Evolutionary conservation across 208 protist species (phyloP).

Genomic region (Leishmania mexicana): DNA sequence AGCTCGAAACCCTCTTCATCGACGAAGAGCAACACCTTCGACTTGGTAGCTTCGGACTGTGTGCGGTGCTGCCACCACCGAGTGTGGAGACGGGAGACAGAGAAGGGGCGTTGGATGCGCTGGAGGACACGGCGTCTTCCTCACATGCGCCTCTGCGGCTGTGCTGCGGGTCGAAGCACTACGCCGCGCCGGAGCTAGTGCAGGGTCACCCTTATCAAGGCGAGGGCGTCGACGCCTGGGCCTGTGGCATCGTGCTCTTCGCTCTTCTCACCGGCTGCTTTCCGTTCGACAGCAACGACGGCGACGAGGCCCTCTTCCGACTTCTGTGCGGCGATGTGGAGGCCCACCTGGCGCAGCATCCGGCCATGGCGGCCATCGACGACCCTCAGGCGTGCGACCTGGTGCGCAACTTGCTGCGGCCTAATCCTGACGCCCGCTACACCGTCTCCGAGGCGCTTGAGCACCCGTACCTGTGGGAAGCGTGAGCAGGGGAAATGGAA

Average conservation of each 20-base stretch:
- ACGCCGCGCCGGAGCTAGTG: constrained; percentile 94
- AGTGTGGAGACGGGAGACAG: neutral
- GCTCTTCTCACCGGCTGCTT: constrained; percentile 90
- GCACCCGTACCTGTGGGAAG: constrained; percentile 58
- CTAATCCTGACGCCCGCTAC: constrained; percentile 48
- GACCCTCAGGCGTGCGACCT: constrained; percentile 68
- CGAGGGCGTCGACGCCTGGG: constrained; percentile 95
- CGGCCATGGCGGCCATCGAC: constrained; percentile 38
- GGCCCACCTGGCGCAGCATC: constrained; percentile 46
- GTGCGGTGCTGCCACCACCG: constrained; percentile 45
- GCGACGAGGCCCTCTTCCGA: constrained; percentile 51
- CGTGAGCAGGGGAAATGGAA: neutral
- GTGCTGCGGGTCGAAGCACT: constrained; percentile 86
- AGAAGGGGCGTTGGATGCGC: neutral
- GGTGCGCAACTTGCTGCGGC: constrained; percentile 62
- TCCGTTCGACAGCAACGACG: constrained; percentile 80
- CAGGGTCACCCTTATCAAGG: constrained; percentile 87
- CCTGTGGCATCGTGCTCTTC: constrained; percentile 94
- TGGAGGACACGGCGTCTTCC: neutral
- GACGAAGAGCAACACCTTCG: constrained; percentile 47
- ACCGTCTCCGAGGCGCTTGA: constrained; percentile 60
- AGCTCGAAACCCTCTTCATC: constrained; percentile 74
- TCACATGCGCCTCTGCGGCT: constrained; percentile 44
- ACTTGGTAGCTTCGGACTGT: constrained; percentile 61
- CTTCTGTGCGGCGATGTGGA: constrained; percentile 44